Evolutionary conservation across 306 rosid species (phyloP), one percentile per base, ranked within the genome.

Genomic region (Medicago lupulina): DNA sequence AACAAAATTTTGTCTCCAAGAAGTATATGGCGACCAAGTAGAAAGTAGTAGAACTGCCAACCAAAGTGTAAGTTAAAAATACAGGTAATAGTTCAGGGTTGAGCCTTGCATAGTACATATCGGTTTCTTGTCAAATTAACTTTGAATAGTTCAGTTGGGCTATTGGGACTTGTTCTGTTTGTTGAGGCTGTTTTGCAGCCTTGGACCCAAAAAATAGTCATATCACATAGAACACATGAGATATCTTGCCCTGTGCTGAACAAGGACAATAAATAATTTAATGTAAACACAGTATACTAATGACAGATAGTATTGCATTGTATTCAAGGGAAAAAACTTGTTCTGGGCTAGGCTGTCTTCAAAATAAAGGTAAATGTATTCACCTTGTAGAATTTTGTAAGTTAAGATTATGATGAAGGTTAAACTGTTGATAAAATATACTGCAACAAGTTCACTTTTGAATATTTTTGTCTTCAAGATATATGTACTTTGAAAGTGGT

Each of bases 21-120:
- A 81, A 85, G 81, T 73, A 77, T 76, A 57, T 80, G 88, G 88
- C 84, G 77, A 78, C 28, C 86, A 70, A 70, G 78, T 44, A 80
- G 71, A 85, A 70, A 70, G 78, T 44, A 80, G 71, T 31, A 79
- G 61, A 79, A 55, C 16, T 60, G 63, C 58, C 78, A 46, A 46
- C 51, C 44, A 17, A 77, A 74, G 60, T 40, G 25, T 79, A 71
- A 69, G 67, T 40, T 34, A 78, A 66, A 58, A 17, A 18, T 67
- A 51, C 57, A 60, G 41, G 38, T 49, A 65, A 62, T 81, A 66
- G 71, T 59, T 81, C 57, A 78, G 65, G 83, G 31, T 73, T 65
- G 83, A 63, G 55, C 61, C 76, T 65, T 80, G 41, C 7, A 65
- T 75, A 11, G 51, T 76, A 79, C 75, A 71, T 46, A 71, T 57